Percentiles rank a stretch among this genome's conserved stretches.
Evolutionary conservation across 2,329 filamentous ascomycete species (phyloP).

Genomic region (Colletotrichum truncatum): DNA sequence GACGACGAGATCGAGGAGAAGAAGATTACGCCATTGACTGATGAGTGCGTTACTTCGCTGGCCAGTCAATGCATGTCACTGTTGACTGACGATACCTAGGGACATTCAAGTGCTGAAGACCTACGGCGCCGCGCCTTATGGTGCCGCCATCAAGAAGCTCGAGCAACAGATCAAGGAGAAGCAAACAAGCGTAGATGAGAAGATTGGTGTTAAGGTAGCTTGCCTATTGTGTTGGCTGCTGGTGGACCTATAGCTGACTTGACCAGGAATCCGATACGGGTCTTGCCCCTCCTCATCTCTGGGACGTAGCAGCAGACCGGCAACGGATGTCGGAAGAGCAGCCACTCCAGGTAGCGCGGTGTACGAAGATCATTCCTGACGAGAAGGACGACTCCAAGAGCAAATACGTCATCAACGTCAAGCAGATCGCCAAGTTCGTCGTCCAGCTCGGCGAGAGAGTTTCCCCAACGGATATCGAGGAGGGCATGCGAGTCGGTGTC

Average conservation of each 20-base stretch:
- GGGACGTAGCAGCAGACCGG: conserved; percentile 97
- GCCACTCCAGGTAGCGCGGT: conserved; percentile 94
- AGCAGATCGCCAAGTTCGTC: conserved; percentile 99
- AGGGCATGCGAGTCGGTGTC: conserved; percentile 98
- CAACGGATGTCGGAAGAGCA: conserved; percentile 99
- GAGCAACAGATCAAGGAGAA: conserved; percentile 99
- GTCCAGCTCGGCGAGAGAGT: conserved; percentile 97
- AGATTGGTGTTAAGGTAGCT: conserved; percentile 85
- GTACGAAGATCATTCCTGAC: conserved; percentile 98
- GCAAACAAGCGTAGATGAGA: conserved; percentile 97
- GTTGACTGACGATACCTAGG: conserved; percentile 57
- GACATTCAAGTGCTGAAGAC: conserved; percentile 99
- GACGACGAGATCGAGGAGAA: conserved; percentile 99
- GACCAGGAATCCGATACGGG: conserved; percentile 94
- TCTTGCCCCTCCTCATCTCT: conserved; percentile 96
- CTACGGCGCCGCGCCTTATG: conserved; percentile 96
- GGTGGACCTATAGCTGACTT: conserved; percentile 21
- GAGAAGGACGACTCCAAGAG: conserved; percentile 96
- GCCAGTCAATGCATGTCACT: conserved; percentile 5
- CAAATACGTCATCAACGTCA: conserved; percentile 99
- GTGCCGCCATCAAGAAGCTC: conserved; percentile 91
- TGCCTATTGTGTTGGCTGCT: not conserved
- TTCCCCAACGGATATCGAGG: conserved; percentile 97
- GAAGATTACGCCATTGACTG: conserved; percentile 97
- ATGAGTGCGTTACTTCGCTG: conserved; percentile 76